Evolutionary conservation across 2,329 filamentous ascomycete genomes (phyloP), one percentile per base, ranked within the genome.

Genomic region (Paradendryphiella salina): DNA sequence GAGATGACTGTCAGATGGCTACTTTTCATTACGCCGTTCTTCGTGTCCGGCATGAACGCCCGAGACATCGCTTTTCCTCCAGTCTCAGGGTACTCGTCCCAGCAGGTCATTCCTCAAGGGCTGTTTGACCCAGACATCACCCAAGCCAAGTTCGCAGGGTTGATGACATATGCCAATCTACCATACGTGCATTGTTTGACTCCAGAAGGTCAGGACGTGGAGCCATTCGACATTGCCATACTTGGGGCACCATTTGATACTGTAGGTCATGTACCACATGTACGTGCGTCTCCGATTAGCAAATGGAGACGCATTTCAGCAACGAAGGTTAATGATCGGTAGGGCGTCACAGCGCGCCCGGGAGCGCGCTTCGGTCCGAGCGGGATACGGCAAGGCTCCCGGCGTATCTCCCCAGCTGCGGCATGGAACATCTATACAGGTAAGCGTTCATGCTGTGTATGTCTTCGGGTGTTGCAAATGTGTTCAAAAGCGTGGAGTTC

Each of bases 361-460:
- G 80, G 80, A 32, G 76, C 80, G 26, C 71, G 80, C 26, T 82
- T 77, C 58, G 80, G 80, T 2, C 80, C 80, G 2, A 67, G 67
- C 33, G 80, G 80, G 4, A 81, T 82, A 50, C 74, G 80, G 35
- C 69, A 71, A 49, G 80, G 80, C 5, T 81, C 79, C 3, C 69
- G 75, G 32, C 71, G 80, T 21, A 80, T 82, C n/a, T 47, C 51
- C 10, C 60, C 77, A 0, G 65, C 68, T 4, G 64, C 64, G 31
- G 73, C 66, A 1, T 82, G 73, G 70, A 76, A 67, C 47, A 72
- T 82, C 11, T 81, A 82, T 50, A 81, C 77, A 5, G 79, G 80
- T 71, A 56, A 48, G 33, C 45, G 23, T 37, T 14, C n/a, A 28
- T 32, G n/a, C 18, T 13, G 18, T 8, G 28, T 28, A 15, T 28